Evolutionary conservation across 306 rosid genomes (phyloP).

Genomic region (Mimosa pudica): DNA sequence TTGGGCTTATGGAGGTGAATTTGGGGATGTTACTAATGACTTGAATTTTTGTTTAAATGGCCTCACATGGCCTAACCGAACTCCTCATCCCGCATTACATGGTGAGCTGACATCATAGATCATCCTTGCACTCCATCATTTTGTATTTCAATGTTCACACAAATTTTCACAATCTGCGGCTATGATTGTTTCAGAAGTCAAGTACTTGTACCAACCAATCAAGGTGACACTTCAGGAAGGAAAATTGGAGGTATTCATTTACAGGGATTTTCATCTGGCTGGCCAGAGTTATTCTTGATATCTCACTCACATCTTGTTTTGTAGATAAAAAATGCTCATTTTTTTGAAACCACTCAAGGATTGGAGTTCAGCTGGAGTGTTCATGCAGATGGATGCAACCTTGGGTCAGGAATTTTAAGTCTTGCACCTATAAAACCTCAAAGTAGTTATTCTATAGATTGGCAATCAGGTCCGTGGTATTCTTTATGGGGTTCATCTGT

Average conservation of each 20-base stretch:
- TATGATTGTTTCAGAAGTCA: constrained; percentile 72
- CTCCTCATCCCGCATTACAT: constrained; percentile 89
- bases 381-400: constrained; percentile 70
- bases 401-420: constrained; percentile 70
- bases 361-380: constrained; percentile 80
- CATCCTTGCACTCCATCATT: neutral
- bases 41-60: constrained; percentile 87
- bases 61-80: constrained; percentile 81
- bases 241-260: constrained; percentile 58
- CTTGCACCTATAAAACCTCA: constrained; percentile 71
- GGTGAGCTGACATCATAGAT: constrained; percentile 48
- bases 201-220: constrained; percentile 84
- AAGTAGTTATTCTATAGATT: constrained; percentile 52
- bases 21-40: constrained; percentile 91
- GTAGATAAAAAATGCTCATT: constrained; percentile 75
- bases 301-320: constrained; percentile 31
- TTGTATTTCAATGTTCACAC: neutral
- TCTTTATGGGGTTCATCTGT: constrained; percentile 60
- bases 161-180: constrained; percentile 13
- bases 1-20: constrained; percentile 99
- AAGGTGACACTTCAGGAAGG: constrained; percentile 61
- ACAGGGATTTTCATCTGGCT: constrained; percentile 15
- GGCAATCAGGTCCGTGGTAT: constrained; percentile 81
- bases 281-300: constrained; percentile 17
- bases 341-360: constrained; percentile 73